Conservation (phyloP, 306 rosid genomes). For the Elaeagnus macrophylla region DNA sequence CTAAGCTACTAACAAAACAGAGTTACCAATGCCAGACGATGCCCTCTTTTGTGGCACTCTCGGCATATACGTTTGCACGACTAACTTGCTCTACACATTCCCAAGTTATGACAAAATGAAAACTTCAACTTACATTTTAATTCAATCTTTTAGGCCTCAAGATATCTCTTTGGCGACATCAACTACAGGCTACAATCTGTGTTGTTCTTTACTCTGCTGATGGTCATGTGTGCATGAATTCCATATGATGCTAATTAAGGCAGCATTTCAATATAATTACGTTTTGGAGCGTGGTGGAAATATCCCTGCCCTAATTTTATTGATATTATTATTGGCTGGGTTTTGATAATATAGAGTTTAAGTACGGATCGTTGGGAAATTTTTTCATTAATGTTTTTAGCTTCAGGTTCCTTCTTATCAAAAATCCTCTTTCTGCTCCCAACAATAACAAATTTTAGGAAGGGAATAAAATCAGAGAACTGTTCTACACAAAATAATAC, state of each 20-base stretch:
- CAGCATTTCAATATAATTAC: no score
- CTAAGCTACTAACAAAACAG: conserved; percentile 87
- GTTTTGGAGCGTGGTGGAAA: no score
- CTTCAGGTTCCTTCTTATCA: no score
- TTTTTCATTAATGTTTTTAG: no score
- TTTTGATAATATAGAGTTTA: neutral
- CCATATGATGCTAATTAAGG: no score
- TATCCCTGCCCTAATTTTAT: no score
- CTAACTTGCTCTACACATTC: neutral
- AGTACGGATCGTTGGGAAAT: neutral
- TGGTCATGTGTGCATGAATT: conserved; percentile 22
- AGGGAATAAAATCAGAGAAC: no score
- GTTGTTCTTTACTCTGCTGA: conserved; percentile 35
- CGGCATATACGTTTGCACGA: conserved; percentile 28
- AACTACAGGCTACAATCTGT: conserved; percentile 22
- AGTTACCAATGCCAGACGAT: conserved; percentile 74
- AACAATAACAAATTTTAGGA: no score
- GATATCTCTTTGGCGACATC: conserved; percentile 31
- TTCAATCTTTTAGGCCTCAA: conserved; percentile 58
- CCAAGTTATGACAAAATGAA: neutral
- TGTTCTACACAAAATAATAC: no score
- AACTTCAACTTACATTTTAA: conserved; percentile 11
- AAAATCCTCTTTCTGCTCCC: no score
- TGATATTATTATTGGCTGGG: no score
- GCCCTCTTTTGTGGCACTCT: conserved; percentile 82